Evolutionary conservation across 2,329 filamentous ascomycete genomes (phyloP).

Genomic region (Calonectria crousiana): DNA sequence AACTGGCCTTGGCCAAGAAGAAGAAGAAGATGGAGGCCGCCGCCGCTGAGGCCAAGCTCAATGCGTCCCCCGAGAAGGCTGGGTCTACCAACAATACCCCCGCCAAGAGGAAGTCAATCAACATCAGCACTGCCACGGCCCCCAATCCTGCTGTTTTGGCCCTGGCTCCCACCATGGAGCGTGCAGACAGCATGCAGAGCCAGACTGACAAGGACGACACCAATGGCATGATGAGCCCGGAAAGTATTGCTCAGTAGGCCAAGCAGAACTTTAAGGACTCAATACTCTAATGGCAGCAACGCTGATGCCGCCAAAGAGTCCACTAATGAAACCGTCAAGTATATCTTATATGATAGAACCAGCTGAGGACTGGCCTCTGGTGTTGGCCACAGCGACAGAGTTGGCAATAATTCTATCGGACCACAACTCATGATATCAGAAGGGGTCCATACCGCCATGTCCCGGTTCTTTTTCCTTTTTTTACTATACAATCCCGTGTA

Average conservation of each 20-base stretch:
- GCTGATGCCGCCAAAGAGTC: neutral
- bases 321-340: neutral
- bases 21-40: conserved; percentile 82
- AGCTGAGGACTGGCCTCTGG: neutral
- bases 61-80: conserved; percentile 51
- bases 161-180: conserved; percentile 67
- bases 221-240: conserved; percentile 86
- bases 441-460: neutral
- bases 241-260: conserved; percentile 72
- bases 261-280: conserved; percentile 33
- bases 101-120: conserved; percentile 65
- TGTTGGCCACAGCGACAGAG: neutral
- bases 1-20: conserved; percentile 87
- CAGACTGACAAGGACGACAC: conserved; percentile 74
- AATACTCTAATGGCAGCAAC: neutral
- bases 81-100: conserved; percentile 55
- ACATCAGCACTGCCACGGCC: conserved; percentile 51
- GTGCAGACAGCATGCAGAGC: conserved; percentile 68
- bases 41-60: conserved; percentile 62
- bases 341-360: conserved; percentile 2
- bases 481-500: conserved; percentile 37
- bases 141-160: conserved; percentile 56
- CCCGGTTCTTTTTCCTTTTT: conserved; percentile 6
- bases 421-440: conserved; percentile 14
- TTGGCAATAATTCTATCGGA: conserved; percentile 14